Evolutionary conservation across 306 rosid species (phyloP).

Genomic region (Gastrolobium bilobum): DNA sequence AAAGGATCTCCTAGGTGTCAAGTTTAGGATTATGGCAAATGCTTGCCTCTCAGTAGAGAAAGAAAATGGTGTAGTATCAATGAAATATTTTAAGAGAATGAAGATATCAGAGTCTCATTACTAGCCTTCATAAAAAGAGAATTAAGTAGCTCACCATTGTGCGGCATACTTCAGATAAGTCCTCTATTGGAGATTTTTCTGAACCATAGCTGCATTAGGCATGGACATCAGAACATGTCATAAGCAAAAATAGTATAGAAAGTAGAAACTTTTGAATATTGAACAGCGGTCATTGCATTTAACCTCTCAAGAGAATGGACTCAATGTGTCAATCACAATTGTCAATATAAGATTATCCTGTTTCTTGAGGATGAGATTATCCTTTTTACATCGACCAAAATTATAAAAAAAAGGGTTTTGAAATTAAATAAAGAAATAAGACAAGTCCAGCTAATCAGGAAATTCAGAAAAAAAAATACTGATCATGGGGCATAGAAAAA

Average conservation of each 20-base stretch:
- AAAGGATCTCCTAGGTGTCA: conserved; percentile 21
- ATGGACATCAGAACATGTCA: conserved; percentile 43
- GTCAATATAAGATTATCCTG: conserved; percentile 11
- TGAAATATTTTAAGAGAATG: conserved; percentile 2
- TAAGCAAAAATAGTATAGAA: conserved; percentile 34
- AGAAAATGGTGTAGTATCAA: conserved; percentile 21
- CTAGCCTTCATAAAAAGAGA: conserved; percentile 20
- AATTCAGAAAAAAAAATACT: conserved; percentile 22
- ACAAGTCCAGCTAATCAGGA: conserved; percentile 8
- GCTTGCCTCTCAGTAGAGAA: conserved; percentile 22
- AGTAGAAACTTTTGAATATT: conserved; percentile 15
- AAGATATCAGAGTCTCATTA: conserved; percentile 24
- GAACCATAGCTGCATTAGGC: conserved; percentile 84
- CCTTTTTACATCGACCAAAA: conserved; percentile 40
- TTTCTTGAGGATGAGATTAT: conserved; percentile 29
- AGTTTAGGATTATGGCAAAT: conserved; percentile 24
- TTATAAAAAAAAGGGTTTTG: neutral
- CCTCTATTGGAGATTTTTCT: conserved; percentile 77
- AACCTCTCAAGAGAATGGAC: conserved; percentile 34
- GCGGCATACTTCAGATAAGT: conserved; percentile 86
- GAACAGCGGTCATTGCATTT: conserved; percentile 32
- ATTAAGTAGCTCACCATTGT: conserved; percentile 69
- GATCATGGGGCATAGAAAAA: conserved; percentile 21
- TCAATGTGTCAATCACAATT: neutral
- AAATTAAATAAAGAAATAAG: conserved; percentile 28